phyloP scores from a whole-genome alignment of 139 green algal species.

The Chlorella sp. region DNA sequence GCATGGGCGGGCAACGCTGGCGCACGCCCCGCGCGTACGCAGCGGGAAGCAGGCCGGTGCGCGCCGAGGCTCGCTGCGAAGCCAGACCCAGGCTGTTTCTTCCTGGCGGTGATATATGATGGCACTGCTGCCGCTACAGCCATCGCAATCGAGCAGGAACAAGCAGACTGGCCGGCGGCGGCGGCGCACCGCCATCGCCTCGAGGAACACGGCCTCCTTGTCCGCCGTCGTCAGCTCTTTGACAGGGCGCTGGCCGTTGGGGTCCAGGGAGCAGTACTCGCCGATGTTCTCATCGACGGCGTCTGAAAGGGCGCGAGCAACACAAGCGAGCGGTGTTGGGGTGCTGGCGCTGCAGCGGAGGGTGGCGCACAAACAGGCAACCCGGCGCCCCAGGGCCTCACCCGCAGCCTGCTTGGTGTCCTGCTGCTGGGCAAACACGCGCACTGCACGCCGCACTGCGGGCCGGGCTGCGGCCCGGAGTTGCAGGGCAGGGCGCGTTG shows the following conservation, averaged over 20 bases:
- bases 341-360: neutral
- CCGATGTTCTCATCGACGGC: slow-evolving; percentile 46
- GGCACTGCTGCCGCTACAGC: no score
- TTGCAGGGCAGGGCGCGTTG: neutral
- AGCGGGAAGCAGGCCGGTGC: no score
- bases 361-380: neutral
- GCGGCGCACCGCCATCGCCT: slow-evolving; percentile 50
- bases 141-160: no score
- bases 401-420: neutral
- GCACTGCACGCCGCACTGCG: neutral
- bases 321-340: neutral
- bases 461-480: neutral
- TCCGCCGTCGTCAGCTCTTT: slow-evolving; percentile 71
- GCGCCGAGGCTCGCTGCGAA: neutral
- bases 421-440: slow-evolving; percentile 14
- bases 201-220: slow-evolving; percentile 90
- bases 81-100: neutral
- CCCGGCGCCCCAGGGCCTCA: neutral
- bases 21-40: neutral
- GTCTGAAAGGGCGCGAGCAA: neutral
- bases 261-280: slow-evolving; percentile 50
- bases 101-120: neutral
- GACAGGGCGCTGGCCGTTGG: slow-evolving; percentile 3
- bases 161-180: neutral
- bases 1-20: no score